phyloP scores from a whole-genome alignment of 169 alveolate species.

The Eimeria sp. region DNA sequence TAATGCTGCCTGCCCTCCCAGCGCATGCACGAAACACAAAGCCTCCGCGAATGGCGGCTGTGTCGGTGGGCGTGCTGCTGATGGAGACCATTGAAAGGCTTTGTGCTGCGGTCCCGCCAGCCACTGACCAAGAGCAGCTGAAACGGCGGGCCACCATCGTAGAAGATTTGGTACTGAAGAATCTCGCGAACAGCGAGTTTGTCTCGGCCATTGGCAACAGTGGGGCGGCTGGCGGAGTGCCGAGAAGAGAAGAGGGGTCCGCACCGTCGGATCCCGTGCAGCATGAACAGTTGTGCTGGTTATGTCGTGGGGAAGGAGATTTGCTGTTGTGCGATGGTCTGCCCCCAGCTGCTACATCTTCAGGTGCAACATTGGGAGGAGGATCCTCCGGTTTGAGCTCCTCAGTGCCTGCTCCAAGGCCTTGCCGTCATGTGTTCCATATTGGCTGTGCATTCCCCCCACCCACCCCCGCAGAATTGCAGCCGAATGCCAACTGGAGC shows the following conservation, averaged over 20 bases:
- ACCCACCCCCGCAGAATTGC: constrained; percentile 65
- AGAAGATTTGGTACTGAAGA: constrained; percentile 28
- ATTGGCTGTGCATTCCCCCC: constrained; percentile 75
- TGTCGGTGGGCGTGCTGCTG: constrained; percentile 67
- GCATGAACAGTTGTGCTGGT: constrained; percentile 71
- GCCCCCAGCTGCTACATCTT: constrained; percentile 23
- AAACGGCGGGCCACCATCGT: constrained; percentile 24
- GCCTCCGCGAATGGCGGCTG: constrained; percentile 75
- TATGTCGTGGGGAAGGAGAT: constrained; percentile 71
- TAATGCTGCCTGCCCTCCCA: constrained; percentile 70
- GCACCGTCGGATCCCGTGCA: constrained; percentile 39
- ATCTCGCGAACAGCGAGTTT: constrained; percentile 66
- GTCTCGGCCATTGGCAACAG: constrained; percentile 55
- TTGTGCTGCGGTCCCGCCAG: constrained; percentile 50
- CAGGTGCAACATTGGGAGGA: neutral
- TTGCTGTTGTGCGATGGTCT: constrained; percentile 69
- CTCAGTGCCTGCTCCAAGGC: constrained; percentile 28
- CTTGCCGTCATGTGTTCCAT: constrained; percentile 71
- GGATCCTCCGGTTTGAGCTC: neutral
- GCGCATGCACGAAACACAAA: constrained; percentile 62
- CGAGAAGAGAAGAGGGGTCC: neutral
- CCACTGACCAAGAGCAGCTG: neutral
- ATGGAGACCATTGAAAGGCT: constrained; percentile 71
- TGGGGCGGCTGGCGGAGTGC: constrained; percentile 8
- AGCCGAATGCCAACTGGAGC: constrained; percentile 74